Percentiles rank a stretch among this genome's conserved stretches.
These are phyloP conservation scores for Endotrypanum monterogeii DNA, from an alignment of 208 protist species.

Conservation along the genomic window DNA sequence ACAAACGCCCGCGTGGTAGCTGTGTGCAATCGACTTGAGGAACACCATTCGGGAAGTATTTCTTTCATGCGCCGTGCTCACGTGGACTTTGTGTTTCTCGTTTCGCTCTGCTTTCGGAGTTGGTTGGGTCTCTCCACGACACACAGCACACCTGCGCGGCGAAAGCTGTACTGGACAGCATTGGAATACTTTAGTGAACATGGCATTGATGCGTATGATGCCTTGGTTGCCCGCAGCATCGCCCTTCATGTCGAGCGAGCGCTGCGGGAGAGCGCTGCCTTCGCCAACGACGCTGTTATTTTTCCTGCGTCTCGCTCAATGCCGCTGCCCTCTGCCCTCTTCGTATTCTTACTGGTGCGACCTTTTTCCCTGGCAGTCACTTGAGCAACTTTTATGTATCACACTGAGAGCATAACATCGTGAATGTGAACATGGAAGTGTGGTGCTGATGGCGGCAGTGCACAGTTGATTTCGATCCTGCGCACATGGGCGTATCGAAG, in stretches of 20 bases:
- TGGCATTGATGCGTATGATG: slow-evolving; percentile 31
- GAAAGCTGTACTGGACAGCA: slow-evolving; percentile 28
- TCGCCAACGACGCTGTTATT: slow-evolving; percentile 14
- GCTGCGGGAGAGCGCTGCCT: slow-evolving; percentile 12
- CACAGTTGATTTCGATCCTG: background rate
- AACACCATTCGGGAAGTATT: background rate
- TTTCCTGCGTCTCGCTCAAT: slow-evolving; percentile 19
- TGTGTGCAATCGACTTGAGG: slow-evolving; percentile 17
- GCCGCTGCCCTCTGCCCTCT: slow-evolving; percentile 36
- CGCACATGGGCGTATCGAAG: background rate
- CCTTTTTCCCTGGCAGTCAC: slow-evolving; percentile 28
- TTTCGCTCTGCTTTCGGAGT: slow-evolving; percentile 42
- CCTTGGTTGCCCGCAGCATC: slow-evolving; percentile 29
- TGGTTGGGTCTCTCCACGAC: slow-evolving; percentile 40
- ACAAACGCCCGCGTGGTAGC: slow-evolving; percentile 15
- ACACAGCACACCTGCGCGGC: slow-evolving; percentile 24
- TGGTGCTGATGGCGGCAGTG: too few species aligned
- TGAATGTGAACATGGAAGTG: background rate
- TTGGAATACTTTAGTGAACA: slow-evolving; percentile 28
- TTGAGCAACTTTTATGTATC: background rate
- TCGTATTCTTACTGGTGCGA: slow-evolving; percentile 30
- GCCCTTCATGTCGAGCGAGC: slow-evolving; percentile 26
- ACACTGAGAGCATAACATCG: background rate
- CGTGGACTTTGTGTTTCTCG: slow-evolving; percentile 52
- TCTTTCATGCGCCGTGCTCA: slow-evolving; percentile 27